A percentile compares a stretch with the other conserved stretches of the same genome.
phyloP scores from a whole-genome alignment of 1,284 basidiomycete genomes.

The Sphagnurus paluster region DNA sequence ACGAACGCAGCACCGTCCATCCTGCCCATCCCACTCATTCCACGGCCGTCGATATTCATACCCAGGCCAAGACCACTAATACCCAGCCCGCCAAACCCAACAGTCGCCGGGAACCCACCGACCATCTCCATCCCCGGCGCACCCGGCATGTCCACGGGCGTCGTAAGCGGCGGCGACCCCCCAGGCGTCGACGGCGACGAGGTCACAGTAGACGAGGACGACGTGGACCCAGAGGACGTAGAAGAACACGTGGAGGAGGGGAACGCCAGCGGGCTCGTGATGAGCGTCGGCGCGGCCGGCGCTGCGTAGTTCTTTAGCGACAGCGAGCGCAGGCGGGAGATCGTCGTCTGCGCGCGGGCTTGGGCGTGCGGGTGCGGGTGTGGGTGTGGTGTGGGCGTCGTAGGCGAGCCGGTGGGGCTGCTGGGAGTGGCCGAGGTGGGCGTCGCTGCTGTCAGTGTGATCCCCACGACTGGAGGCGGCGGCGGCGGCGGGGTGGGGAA shows the following conservation, averaged over 20 bases:
- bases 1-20: neutral
- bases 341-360: conserved; percentile 27
- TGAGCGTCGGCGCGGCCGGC: conserved; percentile 22
- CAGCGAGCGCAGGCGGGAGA: conserved; percentile 38
- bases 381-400: neutral
- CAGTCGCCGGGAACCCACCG: conserved; percentile 19
- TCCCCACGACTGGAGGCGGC: too few relatives aligned
- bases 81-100: neutral
- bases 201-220: conserved; percentile 1
- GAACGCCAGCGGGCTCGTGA: conserved; percentile 1
- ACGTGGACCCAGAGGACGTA: neutral
- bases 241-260: conserved; percentile 7
- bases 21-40: conserved; percentile 2
- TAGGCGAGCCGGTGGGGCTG: neutral
- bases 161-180: conserved; percentile 6
- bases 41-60: too few relatives aligned
- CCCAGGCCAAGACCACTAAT: neutral
- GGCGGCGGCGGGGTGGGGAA: too few relatives aligned
- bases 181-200: neutral
- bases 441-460: too few relatives aligned
- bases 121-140: conserved; percentile 9
- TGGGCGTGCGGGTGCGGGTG: conserved; percentile 8
- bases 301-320: conserved; percentile 53
- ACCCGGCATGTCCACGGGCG: conserved; percentile 7
- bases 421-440: too few relatives aligned